Base-by-base conservation (phyloP, 2,329 filamentous ascomycete genomes). In the Periconia macrospinosa region DNA sequence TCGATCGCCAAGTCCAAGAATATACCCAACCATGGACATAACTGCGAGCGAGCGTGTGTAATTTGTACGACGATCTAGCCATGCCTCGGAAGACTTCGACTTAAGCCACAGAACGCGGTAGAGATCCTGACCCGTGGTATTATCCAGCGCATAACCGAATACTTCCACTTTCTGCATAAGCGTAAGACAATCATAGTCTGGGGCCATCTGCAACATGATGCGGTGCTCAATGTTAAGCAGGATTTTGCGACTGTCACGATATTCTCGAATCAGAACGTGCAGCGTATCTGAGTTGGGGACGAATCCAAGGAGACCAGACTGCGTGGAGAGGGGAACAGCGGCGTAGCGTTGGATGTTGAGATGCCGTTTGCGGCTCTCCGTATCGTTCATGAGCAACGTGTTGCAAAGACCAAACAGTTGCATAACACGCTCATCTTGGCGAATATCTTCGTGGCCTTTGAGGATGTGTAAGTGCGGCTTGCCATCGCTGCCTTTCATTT, bases 21-120 rank as follows among this genome's bases (percentile, higher is more conserved):
- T 97, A 75, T 99, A 99, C 59, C 94, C 94, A n/a, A 97, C 94
- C 92, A 99, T 99, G n/a, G 92, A 97, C 94, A 99, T 99, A 67
- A 99, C 94, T 64, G 91, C 94, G 1, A 99, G 82, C 1, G 93
- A 97, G 53, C 94, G 89, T 17, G 94, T 99, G 77, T 99, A 99
- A 72, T 96, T 99, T n/a, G 95, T 99, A 49, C 94, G 89, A 42
- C 94, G 85, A 75, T 97, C 94, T 33, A 99, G 86, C 94, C 94
- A 99, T 1, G 93, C 89, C 75, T 99, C 94, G 0, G 93, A 97
- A 57, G 90, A 96, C 81, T 97, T 97, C 70, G 91, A 96, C 84
- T 99, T 99, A 63, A 99, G 83, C 94, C 95, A 99, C 35, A 99
- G 80, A 1, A 99, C 93, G 37, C 94, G 90, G 76, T 99, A 99